Percentiles rank a stretch among this genome's conserved stretches.
Evolutionary conservation across 441 rosid species (phyloP).

Genomic region (Adansonia madagascariensis): DNA sequence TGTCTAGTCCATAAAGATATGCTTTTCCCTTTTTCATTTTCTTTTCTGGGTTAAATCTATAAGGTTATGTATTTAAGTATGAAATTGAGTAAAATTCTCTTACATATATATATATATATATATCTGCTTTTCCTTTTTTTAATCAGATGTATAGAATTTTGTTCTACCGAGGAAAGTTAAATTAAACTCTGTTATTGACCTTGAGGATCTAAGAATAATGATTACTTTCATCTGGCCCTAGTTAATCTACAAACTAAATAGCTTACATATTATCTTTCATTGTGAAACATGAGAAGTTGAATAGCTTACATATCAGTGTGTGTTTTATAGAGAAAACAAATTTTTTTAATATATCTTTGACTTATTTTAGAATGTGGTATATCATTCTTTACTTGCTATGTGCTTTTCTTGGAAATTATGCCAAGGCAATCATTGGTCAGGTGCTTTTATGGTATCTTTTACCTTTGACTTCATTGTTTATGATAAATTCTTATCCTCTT

Average conservation of each 20-base stretch:
- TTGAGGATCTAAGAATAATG: slow-evolving; percentile 5
- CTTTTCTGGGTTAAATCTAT: background rate
- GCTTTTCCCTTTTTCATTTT: slow-evolving; percentile 3
- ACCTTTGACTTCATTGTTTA: slow-evolving; percentile 14
- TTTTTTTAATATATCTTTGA: background rate
- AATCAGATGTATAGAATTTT: slow-evolving; percentile 12
- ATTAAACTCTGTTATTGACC: background rate
- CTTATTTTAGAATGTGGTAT: background rate
- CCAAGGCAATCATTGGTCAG: slow-evolving; percentile 12
- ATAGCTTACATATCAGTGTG: background rate
- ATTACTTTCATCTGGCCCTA: background rate
- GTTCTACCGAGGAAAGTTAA: background rate
- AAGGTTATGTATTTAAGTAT: background rate
- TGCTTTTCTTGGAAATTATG: slow-evolving; percentile 14
- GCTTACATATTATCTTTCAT: slow-evolving; percentile 5
- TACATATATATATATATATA: background rate
- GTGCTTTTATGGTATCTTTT: slow-evolving; percentile 15
- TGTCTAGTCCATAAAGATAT: slow-evolving; percentile 1
- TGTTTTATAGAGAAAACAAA: background rate
- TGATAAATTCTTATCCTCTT: background rate
- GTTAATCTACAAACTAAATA: slow-evolving; percentile 8
- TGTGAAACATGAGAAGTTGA: background rate
- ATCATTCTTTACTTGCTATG: background rate
- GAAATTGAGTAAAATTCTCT: background rate
- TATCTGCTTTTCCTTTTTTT: slow-evolving; percentile 1